Conservation (phyloP, 1,284 basidiomycete species). For the Agroathelia rolfsii region DNA sequence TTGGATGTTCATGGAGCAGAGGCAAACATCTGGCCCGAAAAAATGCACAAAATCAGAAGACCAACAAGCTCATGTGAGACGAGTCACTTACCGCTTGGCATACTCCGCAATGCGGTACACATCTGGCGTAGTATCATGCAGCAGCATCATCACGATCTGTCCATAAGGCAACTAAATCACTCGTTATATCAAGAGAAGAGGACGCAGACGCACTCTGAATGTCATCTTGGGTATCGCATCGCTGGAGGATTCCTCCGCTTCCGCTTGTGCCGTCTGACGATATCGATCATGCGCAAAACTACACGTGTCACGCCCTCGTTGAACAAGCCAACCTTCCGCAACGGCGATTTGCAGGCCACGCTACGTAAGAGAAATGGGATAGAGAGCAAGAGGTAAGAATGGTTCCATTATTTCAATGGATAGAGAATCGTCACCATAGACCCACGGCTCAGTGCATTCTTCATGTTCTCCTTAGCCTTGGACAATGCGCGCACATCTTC, state of each 20-base stretch:
- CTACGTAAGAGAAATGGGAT: too few species aligned
- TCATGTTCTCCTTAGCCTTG: slow-evolving; percentile 36
- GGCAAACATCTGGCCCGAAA: slow-evolving; percentile 38
- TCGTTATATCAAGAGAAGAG: slow-evolving; percentile 2
- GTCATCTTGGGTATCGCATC: slow-evolving; percentile 59
- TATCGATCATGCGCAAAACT: slow-evolving; percentile 65
- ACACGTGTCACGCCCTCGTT: slow-evolving; percentile 63
- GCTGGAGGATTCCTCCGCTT: slow-evolving; percentile 38
- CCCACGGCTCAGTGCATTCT: slow-evolving; percentile 35
- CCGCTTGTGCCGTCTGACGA: slow-evolving; percentile 55
- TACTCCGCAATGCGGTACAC: slow-evolving; percentile 60
- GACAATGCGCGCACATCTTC: slow-evolving; percentile 43
- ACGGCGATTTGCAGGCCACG: slow-evolving; percentile 56
- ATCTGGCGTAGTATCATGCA: slow-evolving; percentile 48
- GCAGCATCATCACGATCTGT: slow-evolving; percentile 63
- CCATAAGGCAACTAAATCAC: slow-evolving; percentile 1
- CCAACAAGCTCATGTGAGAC: not conserved
- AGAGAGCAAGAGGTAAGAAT: too few species aligned
- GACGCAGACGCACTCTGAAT: slow-evolving; percentile 33
- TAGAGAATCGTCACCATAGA: too few species aligned
- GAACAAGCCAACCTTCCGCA: slow-evolving; percentile 60
- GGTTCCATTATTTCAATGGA: too few species aligned
- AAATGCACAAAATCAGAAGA: slow-evolving; percentile 4
- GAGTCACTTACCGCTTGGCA: slow-evolving; percentile 38
- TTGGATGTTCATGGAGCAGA: slow-evolving; percentile 47